Conservation (phyloP, 352 stramenopile genomes). For the Pythium insidiosum region DNA sequence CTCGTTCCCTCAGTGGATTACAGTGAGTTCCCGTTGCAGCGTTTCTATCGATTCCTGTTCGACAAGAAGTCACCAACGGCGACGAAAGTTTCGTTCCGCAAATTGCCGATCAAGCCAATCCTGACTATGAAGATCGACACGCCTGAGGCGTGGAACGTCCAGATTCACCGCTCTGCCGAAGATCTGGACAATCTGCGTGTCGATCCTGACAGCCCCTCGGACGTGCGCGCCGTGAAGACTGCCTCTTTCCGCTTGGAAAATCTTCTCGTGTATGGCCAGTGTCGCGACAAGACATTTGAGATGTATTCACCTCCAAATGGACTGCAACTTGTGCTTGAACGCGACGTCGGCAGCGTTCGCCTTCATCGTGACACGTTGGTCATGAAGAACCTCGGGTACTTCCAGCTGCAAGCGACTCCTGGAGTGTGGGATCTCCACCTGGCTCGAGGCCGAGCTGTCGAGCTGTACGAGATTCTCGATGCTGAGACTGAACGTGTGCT, state of each 20-base stretch:
- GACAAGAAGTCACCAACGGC: constrained; percentile 36
- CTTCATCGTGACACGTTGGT: constrained; percentile 94
- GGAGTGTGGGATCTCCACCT: constrained; percentile 93
- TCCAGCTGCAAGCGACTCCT: constrained; percentile 96
- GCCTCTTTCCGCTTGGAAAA: constrained; percentile 85
- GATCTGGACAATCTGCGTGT: constrained; percentile 92
- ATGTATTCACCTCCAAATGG: constrained; percentile 82
- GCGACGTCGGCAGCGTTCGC: constrained; percentile 38
- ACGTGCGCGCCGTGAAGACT: constrained; percentile 52
- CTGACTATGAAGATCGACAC: constrained; percentile 92
- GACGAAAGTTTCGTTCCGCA: constrained; percentile 61
- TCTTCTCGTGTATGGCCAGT: constrained; percentile 88
- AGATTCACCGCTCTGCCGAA: constrained; percentile 52
- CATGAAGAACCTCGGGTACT: constrained; percentile 99
- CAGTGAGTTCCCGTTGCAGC: constrained; percentile 84
- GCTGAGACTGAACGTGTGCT: constrained; percentile 26
- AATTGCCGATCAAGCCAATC: constrained; percentile 79
- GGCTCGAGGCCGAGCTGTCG: constrained; percentile 58
- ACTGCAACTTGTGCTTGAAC: constrained; percentile 87
- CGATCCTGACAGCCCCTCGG: constrained; percentile 38
- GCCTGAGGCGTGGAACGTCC: constrained; percentile 91
- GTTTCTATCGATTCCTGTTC: constrained; percentile 91
- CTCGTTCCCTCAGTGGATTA: constrained; percentile 62
- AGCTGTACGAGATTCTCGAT: constrained; percentile 78
- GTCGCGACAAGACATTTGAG: constrained; percentile 76